phyloP scores from a whole-genome alignment of 768 basidiomycete genomes.

The Pulveroboletus sp. region DNA sequence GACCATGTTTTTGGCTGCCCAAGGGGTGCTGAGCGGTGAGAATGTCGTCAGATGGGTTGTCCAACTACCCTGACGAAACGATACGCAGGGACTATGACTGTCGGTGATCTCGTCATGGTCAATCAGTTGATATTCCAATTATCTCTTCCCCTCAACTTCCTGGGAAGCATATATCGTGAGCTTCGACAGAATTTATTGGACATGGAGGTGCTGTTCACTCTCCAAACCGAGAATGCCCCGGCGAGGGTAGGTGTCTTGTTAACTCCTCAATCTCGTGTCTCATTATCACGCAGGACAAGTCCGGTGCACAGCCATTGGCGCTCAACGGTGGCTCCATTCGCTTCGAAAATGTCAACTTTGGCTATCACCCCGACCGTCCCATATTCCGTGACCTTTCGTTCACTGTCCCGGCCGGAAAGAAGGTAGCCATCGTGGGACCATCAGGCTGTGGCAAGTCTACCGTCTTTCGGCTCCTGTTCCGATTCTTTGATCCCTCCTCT shows the following conservation, averaged over 20 bases:
- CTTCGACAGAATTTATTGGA: slow-evolving; percentile 93
- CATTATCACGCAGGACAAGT: slow-evolving; percentile 51
- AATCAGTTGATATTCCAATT: slow-evolving; percentile 98
- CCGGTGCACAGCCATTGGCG: slow-evolving; percentile 59
- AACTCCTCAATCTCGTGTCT: not conserved
- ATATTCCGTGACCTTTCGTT: slow-evolving; percentile 89
- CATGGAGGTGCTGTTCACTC: slow-evolving; percentile 93
- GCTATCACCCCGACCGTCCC: slow-evolving; percentile 84
- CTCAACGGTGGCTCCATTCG: slow-evolving; percentile 82
- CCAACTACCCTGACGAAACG: not conserved
- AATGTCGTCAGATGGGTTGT: not conserved
- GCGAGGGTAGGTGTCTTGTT: slow-evolving; percentile 41
- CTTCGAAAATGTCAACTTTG: slow-evolving; percentile 90
- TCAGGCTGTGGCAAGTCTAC: slow-evolving; percentile 98
- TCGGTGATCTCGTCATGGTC: slow-evolving; percentile 98
- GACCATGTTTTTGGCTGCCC: slow-evolving; percentile 95
- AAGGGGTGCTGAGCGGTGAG: slow-evolving; percentile 85
- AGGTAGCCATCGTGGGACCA: slow-evolving; percentile 95
- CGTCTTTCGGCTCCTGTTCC: slow-evolving; percentile 86
- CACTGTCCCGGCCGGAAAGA: slow-evolving; percentile 91
- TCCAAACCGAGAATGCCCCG: slow-evolving; percentile 76
- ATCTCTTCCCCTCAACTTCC: slow-evolving; percentile 92
- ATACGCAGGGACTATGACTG: slow-evolving; percentile 84
- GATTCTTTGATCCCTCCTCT: slow-evolving; percentile 83
- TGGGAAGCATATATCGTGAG: slow-evolving; percentile 96